A percentile compares a stretch with the other conserved stretches of the same genome.
Conservation (phyloP, 2,329 filamentous ascomycete genomes). For the Zopfia rhizophila region DNA sequence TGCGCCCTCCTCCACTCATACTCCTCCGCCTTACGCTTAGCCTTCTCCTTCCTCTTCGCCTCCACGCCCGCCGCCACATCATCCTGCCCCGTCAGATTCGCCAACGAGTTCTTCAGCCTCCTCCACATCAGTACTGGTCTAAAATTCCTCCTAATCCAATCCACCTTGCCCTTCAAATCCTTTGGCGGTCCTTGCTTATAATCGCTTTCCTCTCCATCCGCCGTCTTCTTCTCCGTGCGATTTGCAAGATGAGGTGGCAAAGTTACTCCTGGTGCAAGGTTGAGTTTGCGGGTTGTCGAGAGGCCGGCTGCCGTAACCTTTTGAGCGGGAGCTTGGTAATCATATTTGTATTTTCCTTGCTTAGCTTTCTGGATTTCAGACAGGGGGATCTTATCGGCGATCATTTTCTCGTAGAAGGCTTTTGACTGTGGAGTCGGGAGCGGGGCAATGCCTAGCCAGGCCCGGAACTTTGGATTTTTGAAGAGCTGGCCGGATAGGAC, state of each 20-base stretch:
- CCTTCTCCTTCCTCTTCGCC: constrained; percentile 18
- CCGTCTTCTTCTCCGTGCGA: constrained; percentile 13
- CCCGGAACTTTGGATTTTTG: constrained; percentile 48
- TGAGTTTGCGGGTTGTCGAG: constrained; percentile 26
- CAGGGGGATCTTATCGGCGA: constrained; percentile 37
- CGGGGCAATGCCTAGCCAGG: constrained; percentile 46
- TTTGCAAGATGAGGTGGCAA: constrained; percentile 37
- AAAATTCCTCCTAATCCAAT: constrained; percentile 41
- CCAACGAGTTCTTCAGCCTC: constrained; percentile 23
- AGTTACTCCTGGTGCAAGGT: constrained; percentile 33
- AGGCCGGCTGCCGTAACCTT: constrained; percentile 2
- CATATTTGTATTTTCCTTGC: constrained; percentile 16
- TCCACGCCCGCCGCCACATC: constrained; percentile 15
- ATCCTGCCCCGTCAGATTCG: constrained; percentile 4
- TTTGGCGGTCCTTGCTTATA: constrained; percentile 31
- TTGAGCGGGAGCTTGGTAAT: constrained; percentile 40
- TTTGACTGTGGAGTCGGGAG: constrained; percentile 36
- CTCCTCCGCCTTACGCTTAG: constrained; percentile 23
- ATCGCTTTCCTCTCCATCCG: constrained; percentile 24
- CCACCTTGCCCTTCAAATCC: constrained; percentile 31
- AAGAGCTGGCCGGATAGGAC: constrained; percentile 53
- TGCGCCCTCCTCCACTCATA: constrained; percentile 26
- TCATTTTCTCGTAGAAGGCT: constrained; percentile 39
- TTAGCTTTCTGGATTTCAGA: constrained; percentile 33
- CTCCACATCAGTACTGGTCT: constrained; percentile 29